A percentile compares a stretch with the other conserved stretches of the same genome.
phyloP scores from a whole-genome alignment of 1,139 yeast species.

The Debaryomycetaceae sp. region DNA sequence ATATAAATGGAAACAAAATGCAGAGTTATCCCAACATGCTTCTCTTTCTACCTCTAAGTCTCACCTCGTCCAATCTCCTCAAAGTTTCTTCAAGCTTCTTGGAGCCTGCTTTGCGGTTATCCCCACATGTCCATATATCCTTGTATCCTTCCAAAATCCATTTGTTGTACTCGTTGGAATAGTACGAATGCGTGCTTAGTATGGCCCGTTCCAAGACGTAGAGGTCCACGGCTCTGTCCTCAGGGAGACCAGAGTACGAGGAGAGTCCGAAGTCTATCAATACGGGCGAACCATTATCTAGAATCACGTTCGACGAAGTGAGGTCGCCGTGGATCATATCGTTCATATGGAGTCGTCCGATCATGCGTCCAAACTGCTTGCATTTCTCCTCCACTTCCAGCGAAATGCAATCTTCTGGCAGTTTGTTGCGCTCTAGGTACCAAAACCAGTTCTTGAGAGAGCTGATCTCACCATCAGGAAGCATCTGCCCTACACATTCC shows the following conservation, averaged over 20 bases:
- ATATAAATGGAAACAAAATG: background rate
- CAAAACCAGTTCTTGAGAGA: conserved; percentile 72
- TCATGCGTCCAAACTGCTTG: conserved; percentile 57
- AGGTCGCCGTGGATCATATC: conserved; percentile 94
- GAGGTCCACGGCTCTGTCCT: conserved; percentile 94
- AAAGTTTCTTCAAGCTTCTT: conserved; percentile 55
- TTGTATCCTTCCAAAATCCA: conserved; percentile 78
- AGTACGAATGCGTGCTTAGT: conserved; percentile 81
- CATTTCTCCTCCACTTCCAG: conserved; percentile 42
- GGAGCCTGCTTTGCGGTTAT: conserved; percentile 23
- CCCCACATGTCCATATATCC: conserved; percentile 28
- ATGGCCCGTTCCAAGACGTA: conserved; percentile 94
- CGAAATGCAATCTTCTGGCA: conserved; percentile 22
- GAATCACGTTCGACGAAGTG: conserved; percentile 82
- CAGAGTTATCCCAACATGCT: conserved; percentile 73
- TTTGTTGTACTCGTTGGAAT: conserved; percentile 57
- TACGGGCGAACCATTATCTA: conserved; percentile 47
- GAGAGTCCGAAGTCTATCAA: conserved; percentile 91
- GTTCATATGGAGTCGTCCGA: conserved; percentile 69
- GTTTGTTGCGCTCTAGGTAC: conserved; percentile 44
- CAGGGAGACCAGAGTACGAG: conserved; percentile 71
- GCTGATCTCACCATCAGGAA: conserved; percentile 50
- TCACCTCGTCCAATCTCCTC: conserved; percentile 72
- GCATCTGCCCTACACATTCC: conserved; percentile 62
- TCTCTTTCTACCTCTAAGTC: conserved; percentile 91